Conservation (phyloP, 163 green algal genomes). For the Prototheca cutis region DNA sequence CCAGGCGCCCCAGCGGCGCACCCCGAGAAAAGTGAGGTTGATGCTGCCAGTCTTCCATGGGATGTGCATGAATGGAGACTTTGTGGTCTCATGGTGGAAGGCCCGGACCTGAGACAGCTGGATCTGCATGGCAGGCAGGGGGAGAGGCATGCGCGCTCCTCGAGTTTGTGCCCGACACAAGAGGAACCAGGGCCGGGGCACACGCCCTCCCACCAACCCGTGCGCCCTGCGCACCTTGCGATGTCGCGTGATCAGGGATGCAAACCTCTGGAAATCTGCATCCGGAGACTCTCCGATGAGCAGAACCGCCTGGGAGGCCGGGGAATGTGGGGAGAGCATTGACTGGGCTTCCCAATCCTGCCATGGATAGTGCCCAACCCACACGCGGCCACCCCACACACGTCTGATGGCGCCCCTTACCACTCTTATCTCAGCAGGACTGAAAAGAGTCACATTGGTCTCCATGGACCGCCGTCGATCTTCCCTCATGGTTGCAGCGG, state of each 20-base stretch:
- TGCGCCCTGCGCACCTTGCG: conserved; percentile 29
- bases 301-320: conserved; percentile 47
- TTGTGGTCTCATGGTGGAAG: conserved; percentile 55
- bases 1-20: neutral
- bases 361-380: too few species aligned
- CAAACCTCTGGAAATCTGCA: conserved; percentile 47
- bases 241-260: conserved; percentile 37
- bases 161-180: too few species aligned
- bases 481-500: too few species aligned
- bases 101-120: conserved; percentile 41
- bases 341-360: neutral
- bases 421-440: conserved; percentile 47
- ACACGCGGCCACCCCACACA: neutral
- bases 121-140: conserved; percentile 23
- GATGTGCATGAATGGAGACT: conserved; percentile 63
- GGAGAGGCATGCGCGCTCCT: neutral
- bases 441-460: conserved; percentile 46
- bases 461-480: conserved; percentile 35
- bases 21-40: conserved; percentile 64
- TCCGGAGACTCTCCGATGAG: conserved; percentile 49
- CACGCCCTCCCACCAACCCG: too few species aligned
- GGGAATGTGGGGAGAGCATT: neutral
- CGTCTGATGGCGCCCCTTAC: conserved; percentile 20
- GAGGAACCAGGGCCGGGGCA: neutral
- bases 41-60: conserved; percentile 63